Conservation (phyloP, 2,329 filamentous ascomycete genomes). For the Aureobasidium lini region DNA sequence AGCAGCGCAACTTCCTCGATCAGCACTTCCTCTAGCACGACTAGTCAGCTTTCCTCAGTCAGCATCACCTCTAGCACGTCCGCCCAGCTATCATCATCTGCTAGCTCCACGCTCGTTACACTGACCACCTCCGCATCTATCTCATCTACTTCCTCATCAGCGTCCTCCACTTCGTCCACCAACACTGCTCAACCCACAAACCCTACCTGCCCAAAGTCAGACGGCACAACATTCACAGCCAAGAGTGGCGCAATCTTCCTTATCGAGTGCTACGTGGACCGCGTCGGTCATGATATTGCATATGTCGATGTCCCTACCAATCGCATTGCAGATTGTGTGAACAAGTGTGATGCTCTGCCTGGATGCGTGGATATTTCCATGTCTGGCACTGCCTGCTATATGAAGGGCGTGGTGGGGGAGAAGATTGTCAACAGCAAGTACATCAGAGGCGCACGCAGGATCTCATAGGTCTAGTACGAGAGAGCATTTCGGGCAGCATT, state of each 20-base stretch:
- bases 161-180: background rate
- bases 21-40: background rate
- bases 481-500: no score
- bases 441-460: background rate
- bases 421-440: background rate
- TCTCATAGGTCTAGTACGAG: background rate
- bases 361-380: slow-evolving; percentile 14
- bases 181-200: background rate
- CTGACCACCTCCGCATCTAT: background rate
- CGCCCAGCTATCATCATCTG: background rate
- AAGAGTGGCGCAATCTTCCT: slow-evolving; percentile 3
- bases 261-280: slow-evolving; percentile 13
- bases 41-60: background rate
- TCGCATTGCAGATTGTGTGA: slow-evolving; percentile 12
- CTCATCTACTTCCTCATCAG: background rate
- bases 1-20: background rate
- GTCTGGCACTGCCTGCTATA: slow-evolving; percentile 17
- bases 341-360: slow-evolving; percentile 1
- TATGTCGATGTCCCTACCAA: background rate
- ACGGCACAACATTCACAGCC: background rate
- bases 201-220: background rate
- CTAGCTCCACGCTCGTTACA: background rate
- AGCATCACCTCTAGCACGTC: background rate
- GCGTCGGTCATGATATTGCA: slow-evolving; percentile 12
- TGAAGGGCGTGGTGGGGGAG: background rate